phyloP scores from a whole-genome alignment of 352 stramenopile species.

The Aphanomyces stellatus region DNA sequence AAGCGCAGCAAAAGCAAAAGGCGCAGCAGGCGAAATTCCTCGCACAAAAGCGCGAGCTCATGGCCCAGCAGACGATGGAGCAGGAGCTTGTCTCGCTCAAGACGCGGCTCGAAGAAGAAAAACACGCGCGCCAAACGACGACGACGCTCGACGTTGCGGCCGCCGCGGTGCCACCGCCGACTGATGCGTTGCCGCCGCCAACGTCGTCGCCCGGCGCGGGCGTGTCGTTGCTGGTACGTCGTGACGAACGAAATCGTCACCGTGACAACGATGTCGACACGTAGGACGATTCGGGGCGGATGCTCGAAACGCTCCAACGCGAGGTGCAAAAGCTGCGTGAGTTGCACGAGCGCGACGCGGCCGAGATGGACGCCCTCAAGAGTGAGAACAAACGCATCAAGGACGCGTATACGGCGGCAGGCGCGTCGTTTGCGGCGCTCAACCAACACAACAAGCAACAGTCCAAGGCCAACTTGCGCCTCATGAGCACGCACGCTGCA shows the following conservation, averaged over 20 bases:
- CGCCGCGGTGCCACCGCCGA: neutral
- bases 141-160: conserved; percentile 48
- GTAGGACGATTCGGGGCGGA: conserved; percentile 65
- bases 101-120: conserved; percentile 68
- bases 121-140: conserved; percentile 54
- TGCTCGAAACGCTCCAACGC: conserved; percentile 77
- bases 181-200: conserved; percentile 25
- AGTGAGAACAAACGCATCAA: conserved; percentile 86
- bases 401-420: conserved; percentile 87
- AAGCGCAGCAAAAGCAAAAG: conserved; percentile 62
- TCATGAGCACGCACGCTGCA: conserved; percentile 81
- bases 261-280: neutral
- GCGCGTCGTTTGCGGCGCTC: conserved; percentile 85
- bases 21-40: conserved; percentile 70
- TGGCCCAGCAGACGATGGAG: conserved; percentile 68
- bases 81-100: conserved; percentile 67
- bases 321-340: conserved; percentile 72
- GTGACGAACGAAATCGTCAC: neutral
- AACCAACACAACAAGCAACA: conserved; percentile 93
- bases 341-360: conserved; percentile 44
- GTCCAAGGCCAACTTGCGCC: conserved; percentile 85
- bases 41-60: conserved; percentile 41
- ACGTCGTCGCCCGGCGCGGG: conserved; percentile 25
- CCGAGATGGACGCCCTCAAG: conserved; percentile 80
- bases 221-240: conserved; percentile 2